phyloP scores from a whole-genome alignment of 345 rosid genomes.

The Salix dunnii region DNA sequence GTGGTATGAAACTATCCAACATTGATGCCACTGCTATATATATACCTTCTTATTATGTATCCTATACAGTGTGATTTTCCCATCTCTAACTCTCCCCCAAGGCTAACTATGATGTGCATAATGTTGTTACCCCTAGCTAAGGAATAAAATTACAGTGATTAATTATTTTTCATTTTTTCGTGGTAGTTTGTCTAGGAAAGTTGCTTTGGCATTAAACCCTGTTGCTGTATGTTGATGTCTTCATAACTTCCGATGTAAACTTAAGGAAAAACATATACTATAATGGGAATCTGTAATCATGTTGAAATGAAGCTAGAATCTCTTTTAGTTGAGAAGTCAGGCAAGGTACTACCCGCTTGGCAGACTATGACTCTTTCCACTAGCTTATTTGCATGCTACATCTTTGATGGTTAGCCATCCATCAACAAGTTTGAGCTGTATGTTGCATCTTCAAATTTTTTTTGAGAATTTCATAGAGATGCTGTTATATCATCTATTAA shows the following conservation, averaged over 20 bases:
- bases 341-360: too few relatives aligned
- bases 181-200: neutral
- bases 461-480: neutral
- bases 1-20: conserved; percentile 46
- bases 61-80: neutral
- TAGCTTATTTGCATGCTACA: neutral
- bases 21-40: neutral
- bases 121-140: neutral
- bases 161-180: neutral
- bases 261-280: neutral
- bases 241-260: neutral
- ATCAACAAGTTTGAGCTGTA: neutral
- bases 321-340: too few relatives aligned
- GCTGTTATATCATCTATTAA: neutral
- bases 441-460: neutral
- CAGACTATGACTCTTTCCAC: neutral
- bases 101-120: neutral
- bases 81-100: neutral
- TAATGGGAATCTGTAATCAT: neutral
- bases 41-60: neutral
- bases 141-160: neutral
- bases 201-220: neutral
- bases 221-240: neutral
- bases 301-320: neutral
- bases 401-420: neutral